Conservation (phyloP, 2,329 filamentous ascomycete species). For the Xenosphaeropsis pyriputrescens region DNA sequence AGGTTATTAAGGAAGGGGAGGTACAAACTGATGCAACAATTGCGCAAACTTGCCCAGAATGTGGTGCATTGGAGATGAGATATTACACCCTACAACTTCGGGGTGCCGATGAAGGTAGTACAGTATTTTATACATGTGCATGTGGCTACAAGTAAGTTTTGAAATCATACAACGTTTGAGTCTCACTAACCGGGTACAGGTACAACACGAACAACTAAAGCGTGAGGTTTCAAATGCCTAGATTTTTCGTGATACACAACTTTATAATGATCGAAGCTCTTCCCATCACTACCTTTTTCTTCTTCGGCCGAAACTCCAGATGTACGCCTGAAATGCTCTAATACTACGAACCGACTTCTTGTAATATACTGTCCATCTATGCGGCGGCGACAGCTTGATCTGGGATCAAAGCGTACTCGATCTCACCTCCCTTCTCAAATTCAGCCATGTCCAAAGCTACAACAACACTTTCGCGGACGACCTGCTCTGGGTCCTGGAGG, state of each 20-base stretch:
- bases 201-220: constrained; percentile 22
- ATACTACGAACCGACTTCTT: too few relatives aligned
- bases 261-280: constrained; percentile 14
- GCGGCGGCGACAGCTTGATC: constrained; percentile 24
- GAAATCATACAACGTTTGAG: neutral
- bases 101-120: constrained; percentile 88
- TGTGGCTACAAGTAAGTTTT: constrained; percentile 65
- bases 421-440: constrained; percentile 77
- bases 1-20: constrained; percentile 66
- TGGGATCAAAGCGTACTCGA: constrained; percentile 86
- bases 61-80: constrained; percentile 67
- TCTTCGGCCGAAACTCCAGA: neutral
- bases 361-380: neutral
- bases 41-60: constrained; percentile 62
- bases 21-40: constrained; percentile 59
- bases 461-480: constrained; percentile 87
- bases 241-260: constrained; percentile 1
- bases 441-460: constrained; percentile 97
- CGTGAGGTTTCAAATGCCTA: constrained; percentile 1
- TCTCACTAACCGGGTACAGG: constrained; percentile 8
- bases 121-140: constrained; percentile 78
- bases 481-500: constrained; percentile 78
- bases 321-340: too few relatives aligned
- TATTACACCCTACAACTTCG: constrained; percentile 78
- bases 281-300: constrained; percentile 1